phyloP scores from a whole-genome alignment of 768 basidiomycete species.

The Suillus tomentosus region DNA sequence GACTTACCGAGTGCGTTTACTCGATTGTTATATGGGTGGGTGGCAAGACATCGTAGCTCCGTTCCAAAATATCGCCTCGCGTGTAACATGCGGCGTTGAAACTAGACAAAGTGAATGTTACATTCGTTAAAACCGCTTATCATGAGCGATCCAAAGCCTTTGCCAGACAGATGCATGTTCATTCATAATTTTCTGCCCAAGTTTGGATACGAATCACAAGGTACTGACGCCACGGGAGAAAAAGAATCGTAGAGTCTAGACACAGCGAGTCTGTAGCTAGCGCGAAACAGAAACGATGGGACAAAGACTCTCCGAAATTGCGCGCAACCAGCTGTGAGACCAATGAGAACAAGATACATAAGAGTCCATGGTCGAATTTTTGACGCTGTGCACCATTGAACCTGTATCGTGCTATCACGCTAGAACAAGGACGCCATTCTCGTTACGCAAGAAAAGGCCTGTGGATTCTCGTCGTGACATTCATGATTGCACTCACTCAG shows the following conservation, averaged over 20 bases:
- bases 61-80: not conserved
- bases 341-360: not conserved
- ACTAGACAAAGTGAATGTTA: too few relatives aligned
- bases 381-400: not conserved
- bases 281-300: not conserved
- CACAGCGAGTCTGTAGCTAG: not conserved
- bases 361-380: not conserved
- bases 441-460: not conserved
- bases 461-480: not conserved
- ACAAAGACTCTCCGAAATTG: not conserved
- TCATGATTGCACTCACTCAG: constrained; percentile 16
- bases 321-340: too few relatives aligned
- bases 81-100: too few relatives aligned
- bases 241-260: not conserved
- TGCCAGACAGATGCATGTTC: too few relatives aligned
- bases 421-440: too few relatives aligned
- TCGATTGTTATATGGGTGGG: not conserved
- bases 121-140: too few relatives aligned
- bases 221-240: not conserved
- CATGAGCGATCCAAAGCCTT: too few relatives aligned
- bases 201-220: not conserved
- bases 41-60: not conserved
- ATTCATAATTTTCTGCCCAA: too few relatives aligned
- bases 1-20: not conserved
- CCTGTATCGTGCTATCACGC: too few relatives aligned